phyloP scores from a whole-genome alignment of 2,329 filamentous ascomycete genomes.

The Drechslerella dactyloides region DNA sequence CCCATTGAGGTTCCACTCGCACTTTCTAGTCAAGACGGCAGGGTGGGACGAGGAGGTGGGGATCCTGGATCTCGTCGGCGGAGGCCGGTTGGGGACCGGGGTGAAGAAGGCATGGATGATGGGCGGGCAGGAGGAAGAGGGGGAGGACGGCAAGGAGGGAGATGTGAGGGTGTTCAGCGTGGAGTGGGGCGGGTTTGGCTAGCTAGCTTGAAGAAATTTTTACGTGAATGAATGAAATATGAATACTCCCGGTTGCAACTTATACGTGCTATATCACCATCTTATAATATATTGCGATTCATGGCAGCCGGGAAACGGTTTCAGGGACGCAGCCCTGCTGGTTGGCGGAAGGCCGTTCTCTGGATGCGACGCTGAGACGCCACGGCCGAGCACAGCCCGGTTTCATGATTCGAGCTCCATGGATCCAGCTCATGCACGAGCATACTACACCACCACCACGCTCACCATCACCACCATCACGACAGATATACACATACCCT shows the following conservation, averaged over 20 bases:
- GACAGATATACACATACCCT: not conserved
- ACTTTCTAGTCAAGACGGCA: constrained; percentile 84
- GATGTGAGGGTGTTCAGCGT: constrained; percentile 76
- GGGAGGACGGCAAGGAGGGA: constrained; percentile 1
- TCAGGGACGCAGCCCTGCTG: not conserved
- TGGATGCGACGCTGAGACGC: not conserved
- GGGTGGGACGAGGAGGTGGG: constrained; percentile 88
- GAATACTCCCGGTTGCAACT: not conserved
- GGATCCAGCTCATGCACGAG: too few relatives aligned
- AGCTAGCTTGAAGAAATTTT: not conserved
- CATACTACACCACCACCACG: too few relatives aligned
- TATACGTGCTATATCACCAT: not conserved
- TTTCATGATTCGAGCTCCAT: too few relatives aligned
- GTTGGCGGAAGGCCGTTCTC: not conserved
- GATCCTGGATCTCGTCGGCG: constrained; percentile 82
- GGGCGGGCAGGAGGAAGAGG: constrained; percentile 67
- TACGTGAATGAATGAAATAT: not conserved
- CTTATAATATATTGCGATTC: not conserved
- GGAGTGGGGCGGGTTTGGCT: constrained; percentile 83
- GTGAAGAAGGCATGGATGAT: constrained; percentile 96
- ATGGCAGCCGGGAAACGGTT: not conserved
- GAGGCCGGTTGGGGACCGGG: constrained; percentile 85
- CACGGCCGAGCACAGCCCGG: not conserved
- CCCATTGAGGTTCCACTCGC: constrained; percentile 90
- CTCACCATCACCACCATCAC: not conserved